A percentile compares a stretch with the other conserved stretches of the same genome.
Conservation (phyloP, 2,329 filamentous ascomycete species). For the Fusarium sp. region DNA sequence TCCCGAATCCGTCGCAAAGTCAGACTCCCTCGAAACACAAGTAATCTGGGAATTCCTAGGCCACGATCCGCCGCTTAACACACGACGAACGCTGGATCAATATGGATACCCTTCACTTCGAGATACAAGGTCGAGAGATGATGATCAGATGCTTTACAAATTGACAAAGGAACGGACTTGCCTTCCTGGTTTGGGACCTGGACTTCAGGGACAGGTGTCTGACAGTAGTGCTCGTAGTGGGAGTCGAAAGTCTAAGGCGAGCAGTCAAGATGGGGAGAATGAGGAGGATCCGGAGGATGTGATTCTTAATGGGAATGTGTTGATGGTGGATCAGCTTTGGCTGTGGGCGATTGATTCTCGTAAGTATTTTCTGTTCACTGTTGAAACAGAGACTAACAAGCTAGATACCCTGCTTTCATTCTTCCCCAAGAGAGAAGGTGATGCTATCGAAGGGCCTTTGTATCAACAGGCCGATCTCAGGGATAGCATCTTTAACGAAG, state of each 20-base stretch:
- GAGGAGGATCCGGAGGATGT: conserved; percentile 50
- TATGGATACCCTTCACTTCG: conserved; percentile 68
- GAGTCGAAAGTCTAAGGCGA: conserved; percentile 40
- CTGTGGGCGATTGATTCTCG: conserved; percentile 64
- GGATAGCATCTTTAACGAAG: conserved; percentile 70
- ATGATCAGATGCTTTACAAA: conserved; percentile 73
- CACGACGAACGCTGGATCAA: conserved; percentile 68
- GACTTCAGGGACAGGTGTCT: conserved; percentile 44
- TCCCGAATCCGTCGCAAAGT: conserved; percentile 60
- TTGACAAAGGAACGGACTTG: conserved; percentile 60
- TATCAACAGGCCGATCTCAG: conserved; percentile 68
- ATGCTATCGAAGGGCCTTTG: conserved; percentile 61
- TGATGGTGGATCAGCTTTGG: conserved; percentile 75
- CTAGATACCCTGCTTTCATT: conserved; percentile 61
- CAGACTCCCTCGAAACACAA: conserved; percentile 64
- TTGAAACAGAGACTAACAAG: neutral
- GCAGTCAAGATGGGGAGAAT: conserved; percentile 43
- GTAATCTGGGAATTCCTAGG: conserved; percentile 70
- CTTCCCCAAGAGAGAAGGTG: conserved; percentile 63
- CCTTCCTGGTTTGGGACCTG: conserved; percentile 32
- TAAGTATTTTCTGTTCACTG: conserved; percentile 41
- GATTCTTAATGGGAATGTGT: conserved; percentile 61
- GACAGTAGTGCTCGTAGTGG: conserved; percentile 42
- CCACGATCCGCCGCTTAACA: conserved; percentile 67
- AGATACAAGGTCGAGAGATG: conserved; percentile 67